Base-by-base conservation (phyloP, 208 protist genomes). In the Vickermania spadyakhi region DNA sequence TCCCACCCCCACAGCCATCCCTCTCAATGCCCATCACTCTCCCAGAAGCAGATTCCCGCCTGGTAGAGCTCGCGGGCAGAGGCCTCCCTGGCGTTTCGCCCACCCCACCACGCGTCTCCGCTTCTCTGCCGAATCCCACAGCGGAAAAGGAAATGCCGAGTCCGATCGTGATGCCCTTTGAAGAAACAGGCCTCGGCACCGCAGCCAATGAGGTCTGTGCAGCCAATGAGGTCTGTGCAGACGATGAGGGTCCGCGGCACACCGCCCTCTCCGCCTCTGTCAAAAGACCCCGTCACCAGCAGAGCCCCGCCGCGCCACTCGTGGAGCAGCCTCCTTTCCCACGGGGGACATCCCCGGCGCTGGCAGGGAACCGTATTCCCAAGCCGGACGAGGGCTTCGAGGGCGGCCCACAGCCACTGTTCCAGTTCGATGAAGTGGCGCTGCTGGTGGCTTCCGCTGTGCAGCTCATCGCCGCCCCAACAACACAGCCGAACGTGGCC, bases 401-500 rank as follows among this genome's bases (percentile, higher is more conserved):
- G 3, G 51, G 23, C 3, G 29, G 23, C 27, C 25, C 29, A 2
- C 21, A n/a, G 11, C 30, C 60, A 22, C 21, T 57, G 4, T 63
- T 76, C 49, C 55, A 52, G 2, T 77, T 73, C 60, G 60, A 79
- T 28, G 66, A 72, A 28, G 56, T 68, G 28, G 61, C 70, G 28
- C 29, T 84, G 29, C 71, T 88, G 13, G 77, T 78, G 56, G 68
- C 68, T 28, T 72, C 77, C 1, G 67, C 62, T 3, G 70, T 82
- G 45, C 74, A 88, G 50, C 56, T 85, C 42, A 58, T 85, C 0
- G 77, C 75, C 45, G 45, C 69, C 30, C 75, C 67, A 14, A 56
- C 73, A 42, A 64, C 69, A 22, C 75, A 58, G 4, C 54, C 57
- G 27, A 82, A 72, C 56, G 72, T 71, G 28, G 41, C 56, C 5